Percentiles rank a stretch among this genome's conserved stretches.
Conservation (phyloP, 2,329 filamentous ascomycete species). For the Rutstroemia sp. region DNA sequence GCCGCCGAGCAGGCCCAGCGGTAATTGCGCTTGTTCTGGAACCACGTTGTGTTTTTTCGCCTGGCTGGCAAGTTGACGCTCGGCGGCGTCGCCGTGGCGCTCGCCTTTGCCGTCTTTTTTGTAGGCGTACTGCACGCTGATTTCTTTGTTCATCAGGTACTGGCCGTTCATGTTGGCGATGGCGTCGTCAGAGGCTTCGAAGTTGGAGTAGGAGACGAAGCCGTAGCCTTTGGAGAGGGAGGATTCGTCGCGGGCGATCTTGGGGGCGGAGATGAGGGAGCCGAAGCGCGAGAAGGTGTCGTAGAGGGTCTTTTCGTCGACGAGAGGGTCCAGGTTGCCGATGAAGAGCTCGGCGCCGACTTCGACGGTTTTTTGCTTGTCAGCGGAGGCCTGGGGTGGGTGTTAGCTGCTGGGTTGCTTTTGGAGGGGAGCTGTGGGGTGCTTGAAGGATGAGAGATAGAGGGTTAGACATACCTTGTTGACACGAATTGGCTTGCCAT, state of each 20-base stretch:
- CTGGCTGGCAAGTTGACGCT: slow-evolving; percentile 83
- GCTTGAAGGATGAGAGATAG: neutral
- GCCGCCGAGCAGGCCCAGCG: slow-evolving; percentile 30
- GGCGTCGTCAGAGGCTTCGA: slow-evolving; percentile 88
- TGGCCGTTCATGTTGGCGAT: slow-evolving; percentile 91
- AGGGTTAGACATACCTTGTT: slow-evolving; percentile 62
- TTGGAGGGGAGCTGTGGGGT: too few species aligned
- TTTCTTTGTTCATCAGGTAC: slow-evolving; percentile 94
- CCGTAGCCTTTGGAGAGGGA: slow-evolving; percentile 92
- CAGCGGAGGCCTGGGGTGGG: slow-evolving; percentile 54
- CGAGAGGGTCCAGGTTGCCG: slow-evolving; percentile 88
- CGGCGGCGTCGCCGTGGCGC: slow-evolving; percentile 87
- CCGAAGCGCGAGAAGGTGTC: slow-evolving; percentile 94
- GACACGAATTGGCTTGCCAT: slow-evolving; percentile 89
- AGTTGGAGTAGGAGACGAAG: slow-evolving; percentile 88
- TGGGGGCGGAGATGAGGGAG: slow-evolving; percentile 73
- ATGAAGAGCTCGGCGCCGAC: slow-evolving; percentile 96
- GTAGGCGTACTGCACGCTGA: slow-evolving; percentile 96
- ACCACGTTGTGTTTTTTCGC: slow-evolving; percentile 92
- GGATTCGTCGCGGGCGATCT: slow-evolving; percentile 84
- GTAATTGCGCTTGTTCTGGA: slow-evolving; percentile 47
- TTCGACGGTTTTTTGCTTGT: slow-evolving; percentile 89
- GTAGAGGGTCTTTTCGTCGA: slow-evolving; percentile 92
- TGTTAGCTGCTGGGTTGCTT: too few species aligned
- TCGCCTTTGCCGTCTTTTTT: slow-evolving; percentile 99